Base-by-base conservation (phyloP, 306 rosid species). In the Casuarina cunninghamiana region DNA sequence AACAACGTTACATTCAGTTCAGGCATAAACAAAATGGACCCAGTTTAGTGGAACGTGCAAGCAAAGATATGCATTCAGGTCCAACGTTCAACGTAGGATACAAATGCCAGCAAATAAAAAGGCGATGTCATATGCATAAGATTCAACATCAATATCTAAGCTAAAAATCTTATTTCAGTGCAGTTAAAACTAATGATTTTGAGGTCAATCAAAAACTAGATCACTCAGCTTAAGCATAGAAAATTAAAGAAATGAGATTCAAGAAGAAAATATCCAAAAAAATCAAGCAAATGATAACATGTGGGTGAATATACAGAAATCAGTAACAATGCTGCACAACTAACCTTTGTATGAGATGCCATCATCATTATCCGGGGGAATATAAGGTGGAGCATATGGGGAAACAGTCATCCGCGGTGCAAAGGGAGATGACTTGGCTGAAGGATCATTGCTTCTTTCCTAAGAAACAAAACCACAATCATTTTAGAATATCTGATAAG, bases 391-490 rank as follows among this genome's bases (percentile, higher is more conserved):
- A 71, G 89, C 90, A 84, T 89, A 92, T 3, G 96, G 90, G 73
- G 95, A 84, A 51, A 85, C 93, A 85, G 61, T 91, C 53, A 96
- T 84, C 69, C 97, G 89, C 61, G 91, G 80, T 66, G 93, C 83
- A 81, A 86, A 87, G 73, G 86, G 92, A 79, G 97, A 86, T 43
- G 96, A 77, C 83, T 91, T 95, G 15, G 90, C 88, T 60, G 92
- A 86, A 82, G 92, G 79, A 83, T 92, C 97, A 57, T 84, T 80
- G 45, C 88, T 96, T 88, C 92, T 89, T 90, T 95, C 99, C 99
- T 95, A 80, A 19, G 50, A 76, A 78, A 77, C 1, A 54, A 76
- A 77, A 71, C 50, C 32, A 69, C 62, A 72, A 9, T 71, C 69
- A 41, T 45, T 57, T 38, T 11, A 32, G 62, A 76, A 72, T 68